Conservation (phyloP, 2,329 filamentous ascomycete genomes). For the Penicillium sp. region DNA sequence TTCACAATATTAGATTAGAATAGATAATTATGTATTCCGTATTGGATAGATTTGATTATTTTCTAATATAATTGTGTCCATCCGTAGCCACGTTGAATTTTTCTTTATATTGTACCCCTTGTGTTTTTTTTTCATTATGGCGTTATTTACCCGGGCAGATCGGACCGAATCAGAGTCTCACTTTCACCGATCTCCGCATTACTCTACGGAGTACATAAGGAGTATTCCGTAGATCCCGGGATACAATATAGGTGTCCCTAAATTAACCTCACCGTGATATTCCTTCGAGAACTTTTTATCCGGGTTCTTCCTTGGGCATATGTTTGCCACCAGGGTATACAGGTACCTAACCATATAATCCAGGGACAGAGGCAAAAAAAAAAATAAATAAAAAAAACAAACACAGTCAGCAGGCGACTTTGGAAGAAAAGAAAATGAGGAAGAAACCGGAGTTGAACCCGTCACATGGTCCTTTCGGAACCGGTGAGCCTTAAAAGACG, state of each 20-base stretch:
- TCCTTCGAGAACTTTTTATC: neutral
- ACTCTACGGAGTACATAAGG: neutral
- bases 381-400: neutral
- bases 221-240: no score
- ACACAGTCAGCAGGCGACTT: conserved; percentile 13
- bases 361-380: neutral
- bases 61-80: neutral
- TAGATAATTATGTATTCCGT: neutral
- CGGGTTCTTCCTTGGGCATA: neutral
- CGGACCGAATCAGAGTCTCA: conserved; percentile 10
- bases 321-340: conserved; percentile 18
- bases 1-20: neutral
- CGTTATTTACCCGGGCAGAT: conserved; percentile 20
- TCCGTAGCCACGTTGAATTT: conserved; percentile 4
- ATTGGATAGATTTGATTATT: neutral
- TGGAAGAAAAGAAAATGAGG: conserved; percentile 21
- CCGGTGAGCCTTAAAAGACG: neutral
- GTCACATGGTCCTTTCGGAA: conserved; percentile 11
- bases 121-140: neutral
- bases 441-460: conserved; percentile 20
- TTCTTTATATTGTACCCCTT: neutral
- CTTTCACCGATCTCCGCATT: conserved; percentile 11
- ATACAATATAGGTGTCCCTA: neutral
- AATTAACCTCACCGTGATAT: neutral
- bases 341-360: neutral